A percentile compares a stretch with the other conserved stretches of the same genome.
phyloP scores from a whole-genome alignment of 2,329 filamentous ascomycete genomes.

The Fusarium succisae region DNA sequence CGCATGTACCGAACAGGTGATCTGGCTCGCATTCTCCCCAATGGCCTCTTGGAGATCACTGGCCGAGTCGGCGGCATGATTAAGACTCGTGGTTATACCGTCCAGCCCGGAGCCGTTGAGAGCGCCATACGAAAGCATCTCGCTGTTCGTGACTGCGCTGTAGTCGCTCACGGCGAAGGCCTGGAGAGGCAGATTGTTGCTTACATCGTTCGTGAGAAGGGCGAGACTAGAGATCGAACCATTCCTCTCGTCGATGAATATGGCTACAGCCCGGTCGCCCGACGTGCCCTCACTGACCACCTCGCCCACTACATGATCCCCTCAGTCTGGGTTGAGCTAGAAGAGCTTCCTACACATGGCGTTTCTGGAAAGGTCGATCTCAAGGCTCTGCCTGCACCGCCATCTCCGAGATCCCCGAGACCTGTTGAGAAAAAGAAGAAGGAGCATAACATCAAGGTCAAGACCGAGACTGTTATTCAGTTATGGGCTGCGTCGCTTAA shows the following conservation, averaged over 20 bases:
- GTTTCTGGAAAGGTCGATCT: conserved; percentile 84
- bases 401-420: conserved; percentile 57
- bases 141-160: conserved; percentile 76
- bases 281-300: conserved; percentile 70
- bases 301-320: conserved; percentile 88
- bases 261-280: conserved; percentile 75
- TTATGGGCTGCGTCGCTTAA: conserved; percentile 78
- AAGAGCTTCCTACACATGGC: conserved; percentile 76
- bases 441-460: conserved; percentile 70
- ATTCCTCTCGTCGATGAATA: conserved; percentile 73
- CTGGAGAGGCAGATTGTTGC: conserved; percentile 79
- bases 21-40: conserved; percentile 71
- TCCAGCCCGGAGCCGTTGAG: conserved; percentile 81
- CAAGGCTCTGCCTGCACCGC: conserved; percentile 74
- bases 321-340: conserved; percentile 77
- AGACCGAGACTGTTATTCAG: conserved; percentile 72
- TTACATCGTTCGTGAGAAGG: conserved; percentile 76
- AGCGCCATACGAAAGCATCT: conserved; percentile 75
- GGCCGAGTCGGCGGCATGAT: conserved; percentile 83
- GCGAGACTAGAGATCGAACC: conserved; percentile 65
- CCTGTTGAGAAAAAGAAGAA: conserved; percentile 53
- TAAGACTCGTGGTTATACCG: conserved; percentile 81
- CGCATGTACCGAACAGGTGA: conserved; percentile 82
- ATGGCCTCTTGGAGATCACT: conserved; percentile 77
- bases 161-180: conserved; percentile 79